Percentiles rank a stretch among this genome's conserved stretches.
These are phyloP conservation scores for Nidula niveotomentosa DNA, from an alignment of 1,284 basidiomycete genomes.

Conservation along the genomic window DNA sequence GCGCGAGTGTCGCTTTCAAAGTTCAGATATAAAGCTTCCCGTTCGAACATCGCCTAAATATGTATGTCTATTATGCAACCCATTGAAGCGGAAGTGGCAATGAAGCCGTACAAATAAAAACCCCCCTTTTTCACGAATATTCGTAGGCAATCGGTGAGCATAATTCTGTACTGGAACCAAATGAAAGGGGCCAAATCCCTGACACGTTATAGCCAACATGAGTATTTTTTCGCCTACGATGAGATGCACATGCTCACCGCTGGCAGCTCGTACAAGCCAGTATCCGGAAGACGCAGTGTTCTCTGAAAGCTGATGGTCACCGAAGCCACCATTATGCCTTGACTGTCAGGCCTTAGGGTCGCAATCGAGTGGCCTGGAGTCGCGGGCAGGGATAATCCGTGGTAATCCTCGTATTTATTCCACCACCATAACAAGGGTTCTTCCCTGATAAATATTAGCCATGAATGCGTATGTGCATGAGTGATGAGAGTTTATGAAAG, in stretches of 20 bases:
- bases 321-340: background rate
- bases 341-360: background rate
- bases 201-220: background rate
- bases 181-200: slow-evolving; percentile 8
- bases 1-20: slow-evolving; percentile 1
- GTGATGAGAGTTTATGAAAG: too few relatives aligned
- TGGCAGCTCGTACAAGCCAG: slow-evolving; percentile 4
- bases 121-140: slow-evolving; percentile 7
- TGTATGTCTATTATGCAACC: background rate
- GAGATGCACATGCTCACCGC: background rate
- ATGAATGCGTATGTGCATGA: background rate
- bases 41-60: slow-evolving; percentile 11
- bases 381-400: slow-evolving; percentile 3
- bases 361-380: slow-evolving; percentile 7
- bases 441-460: background rate
- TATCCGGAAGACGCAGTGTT: slow-evolving; percentile 12
- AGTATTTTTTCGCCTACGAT: background rate
- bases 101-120: slow-evolving; percentile 7
- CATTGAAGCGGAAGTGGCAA: background rate
- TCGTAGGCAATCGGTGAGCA: slow-evolving; percentile 2
- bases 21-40: slow-evolving; percentile 9
- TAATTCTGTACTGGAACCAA: slow-evolving; percentile 7
- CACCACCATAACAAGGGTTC: slow-evolving; percentile 9
- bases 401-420: slow-evolving; percentile 10
- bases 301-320: slow-evolving; percentile 7